Percentiles rank a stretch among this genome's conserved stretches.
Evolutionary conservation across 495 filamentous ascomycete genomes (phyloP).

Genomic region (Tetracladium marchalianum): DNA sequence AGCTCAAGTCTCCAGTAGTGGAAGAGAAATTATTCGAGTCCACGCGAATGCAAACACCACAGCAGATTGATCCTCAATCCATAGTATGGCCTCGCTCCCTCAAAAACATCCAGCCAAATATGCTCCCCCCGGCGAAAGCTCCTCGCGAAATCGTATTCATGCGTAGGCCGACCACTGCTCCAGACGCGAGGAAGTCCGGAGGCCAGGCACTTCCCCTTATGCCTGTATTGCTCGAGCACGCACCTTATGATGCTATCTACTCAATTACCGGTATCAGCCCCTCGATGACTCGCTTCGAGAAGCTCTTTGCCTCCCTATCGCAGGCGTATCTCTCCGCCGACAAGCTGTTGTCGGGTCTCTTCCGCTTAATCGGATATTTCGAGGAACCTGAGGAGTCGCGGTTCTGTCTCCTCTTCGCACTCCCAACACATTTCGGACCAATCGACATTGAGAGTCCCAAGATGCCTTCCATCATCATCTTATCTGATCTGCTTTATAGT

Average conservation of each 20-base stretch:
- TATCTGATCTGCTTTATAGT: conserved; percentile 35
- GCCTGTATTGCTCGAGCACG: conserved; percentile 60
- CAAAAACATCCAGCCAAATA: conserved; percentile 29
- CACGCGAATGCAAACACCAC: conserved; percentile 42
- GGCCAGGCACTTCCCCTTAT: conserved; percentile 22
- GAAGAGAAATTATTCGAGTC: conserved; percentile 43
- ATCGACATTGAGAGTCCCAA: conserved; percentile 39
- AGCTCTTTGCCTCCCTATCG: conserved; percentile 44
- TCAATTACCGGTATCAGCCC: conserved; percentile 52
- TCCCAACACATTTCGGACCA: conserved; percentile 55
- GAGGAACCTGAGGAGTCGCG: conserved; percentile 68
- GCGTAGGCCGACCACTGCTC: conserved; percentile 33
- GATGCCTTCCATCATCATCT: conserved; percentile 37
- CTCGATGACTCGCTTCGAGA: conserved; percentile 53
- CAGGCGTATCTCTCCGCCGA: conserved; percentile 38
- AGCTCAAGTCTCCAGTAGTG: conserved; percentile 15
- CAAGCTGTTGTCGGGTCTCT: conserved; percentile 46
- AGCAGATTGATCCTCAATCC: conserved; percentile 37
- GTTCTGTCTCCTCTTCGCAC: conserved; percentile 74
- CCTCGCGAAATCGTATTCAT: conserved; percentile 45
- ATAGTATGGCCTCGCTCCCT: conserved; percentile 23
- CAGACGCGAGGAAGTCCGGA: conserved; percentile 28
- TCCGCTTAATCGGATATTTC: conserved; percentile 76
- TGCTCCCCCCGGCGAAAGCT: conserved; percentile 17
- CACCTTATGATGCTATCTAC: conserved; percentile 52